A percentile compares a stretch with the other conserved stretches of the same genome.
phyloP scores from a whole-genome alignment of 139 green algal species.

The Closterium sp. region DNA sequence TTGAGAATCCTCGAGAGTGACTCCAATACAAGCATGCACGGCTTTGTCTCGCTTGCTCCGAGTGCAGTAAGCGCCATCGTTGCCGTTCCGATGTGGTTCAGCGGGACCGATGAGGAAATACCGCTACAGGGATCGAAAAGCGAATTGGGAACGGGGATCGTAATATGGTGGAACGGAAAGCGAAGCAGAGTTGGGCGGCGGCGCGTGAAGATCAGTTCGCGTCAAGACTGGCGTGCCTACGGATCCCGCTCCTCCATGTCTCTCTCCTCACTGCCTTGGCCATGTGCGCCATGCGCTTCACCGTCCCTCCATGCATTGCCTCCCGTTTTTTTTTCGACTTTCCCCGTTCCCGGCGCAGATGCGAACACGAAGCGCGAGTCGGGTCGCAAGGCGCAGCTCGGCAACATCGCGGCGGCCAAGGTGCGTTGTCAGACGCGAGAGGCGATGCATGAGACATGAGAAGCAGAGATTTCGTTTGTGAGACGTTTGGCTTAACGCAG shows the following conservation, averaged over 20 bases:
- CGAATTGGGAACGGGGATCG: too few relatives aligned
- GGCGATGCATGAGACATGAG: background rate
- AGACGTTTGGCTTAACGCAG: constrained; percentile 19
- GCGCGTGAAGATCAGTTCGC: background rate
- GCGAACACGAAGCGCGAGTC: constrained; percentile 84
- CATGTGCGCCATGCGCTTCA: background rate
- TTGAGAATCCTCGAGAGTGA: too few relatives aligned
- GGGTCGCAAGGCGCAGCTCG: constrained; percentile 89
- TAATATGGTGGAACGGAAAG: too few relatives aligned
- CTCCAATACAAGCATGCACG: too few relatives aligned
- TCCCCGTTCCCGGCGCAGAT: constrained; percentile 16
- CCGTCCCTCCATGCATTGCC: background rate
- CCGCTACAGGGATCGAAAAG: too few relatives aligned
- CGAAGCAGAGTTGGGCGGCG: too few relatives aligned
- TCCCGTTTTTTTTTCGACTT: background rate
- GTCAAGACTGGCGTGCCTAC: background rate
- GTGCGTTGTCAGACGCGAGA: constrained; percentile 7
- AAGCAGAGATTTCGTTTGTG: background rate
- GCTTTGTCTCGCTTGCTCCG: too few relatives aligned
- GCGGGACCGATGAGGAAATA: too few relatives aligned
- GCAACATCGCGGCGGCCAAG: constrained; percentile 96
- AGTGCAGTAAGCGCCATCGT: too few relatives aligned
- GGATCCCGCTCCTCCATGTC: background rate
- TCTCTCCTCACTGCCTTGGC: background rate
- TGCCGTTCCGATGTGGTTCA: too few relatives aligned